Evolutionary conservation across 306 rosid genomes (phyloP), one percentile per base, ranked within the genome.

Genomic region (Citrullus amarus): DNA sequence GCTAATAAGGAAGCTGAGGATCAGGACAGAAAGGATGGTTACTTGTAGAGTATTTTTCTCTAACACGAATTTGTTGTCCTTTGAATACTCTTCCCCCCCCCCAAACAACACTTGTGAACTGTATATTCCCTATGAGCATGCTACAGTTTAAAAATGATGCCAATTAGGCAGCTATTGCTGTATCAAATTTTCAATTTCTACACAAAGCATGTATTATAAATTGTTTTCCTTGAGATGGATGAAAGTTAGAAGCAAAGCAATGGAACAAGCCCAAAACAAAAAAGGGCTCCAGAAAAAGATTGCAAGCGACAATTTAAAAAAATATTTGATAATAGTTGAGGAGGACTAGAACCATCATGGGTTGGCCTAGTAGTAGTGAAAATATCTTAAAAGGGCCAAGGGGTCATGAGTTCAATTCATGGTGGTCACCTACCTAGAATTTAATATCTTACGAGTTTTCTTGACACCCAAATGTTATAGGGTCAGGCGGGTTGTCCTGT

Each of bases 1-100:
- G 99, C 99, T 71, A 96, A 96, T 81, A 92, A 88, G 86, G 98
- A 96, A 81, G 99, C 99, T 0, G 99, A 96, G 68, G 99, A 96
- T 51, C 99, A 96, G 77, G 99, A 96, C 83, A 90, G 79, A 87
- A 92, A 82, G 85, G 99, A 96, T 84, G 99, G 99, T 57, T 96
- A 84, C 83, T 62, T 14, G n/a, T 92, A 87, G 81, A 51, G 39
- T 82, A 28, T 11, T 28, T 48, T 25, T 22, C 57, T 22, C 76
- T 28, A 12, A 71, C 34, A 70, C 55, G 2, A 25, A 11, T 71
- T n/a, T 17, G 9, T 30, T 32, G 14, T 28, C 30, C 25, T 32
- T 32, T 30, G 28, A 43, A 73, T 1, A 25, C 43, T 6, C 44
- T 15, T 34, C 32, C 6, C 39, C 39, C 38, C 3, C 48, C 9